These are phyloP conservation scores for Cucurbita argyrosperma DNA, from an alignment of 306 rosid species.

Conservation along the genomic window DNA sequence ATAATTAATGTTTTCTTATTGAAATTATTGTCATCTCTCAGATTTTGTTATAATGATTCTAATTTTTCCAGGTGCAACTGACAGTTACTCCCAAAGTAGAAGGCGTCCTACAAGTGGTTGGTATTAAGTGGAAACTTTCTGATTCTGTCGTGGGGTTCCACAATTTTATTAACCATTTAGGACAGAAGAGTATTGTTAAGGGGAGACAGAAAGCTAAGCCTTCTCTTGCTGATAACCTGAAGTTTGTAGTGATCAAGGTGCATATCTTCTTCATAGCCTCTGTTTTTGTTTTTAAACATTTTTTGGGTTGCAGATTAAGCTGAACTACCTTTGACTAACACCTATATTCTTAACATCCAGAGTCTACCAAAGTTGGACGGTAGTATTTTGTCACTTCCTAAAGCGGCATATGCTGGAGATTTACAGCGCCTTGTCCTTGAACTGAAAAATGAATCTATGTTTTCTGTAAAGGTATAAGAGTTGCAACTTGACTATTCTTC, in stretches of 20 bases:
- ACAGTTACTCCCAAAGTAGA: conserved; percentile 67
- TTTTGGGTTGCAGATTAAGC: conserved; percentile 10
- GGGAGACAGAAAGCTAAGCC: conserved; percentile 38
- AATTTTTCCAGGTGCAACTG: conserved; percentile 60
- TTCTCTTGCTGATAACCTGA: conserved; percentile 38
- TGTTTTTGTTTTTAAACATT: background rate
- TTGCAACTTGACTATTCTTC: conserved; percentile 7
- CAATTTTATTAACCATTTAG: conserved; percentile 43
- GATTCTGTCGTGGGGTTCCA: conserved; percentile 63
- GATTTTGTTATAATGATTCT: background rate
- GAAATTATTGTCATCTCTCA: background rate
- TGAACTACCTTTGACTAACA: background rate
- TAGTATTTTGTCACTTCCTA: conserved; percentile 45
- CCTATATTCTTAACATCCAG: conserved; percentile 28
- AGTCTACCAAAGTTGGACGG: conserved; percentile 84
- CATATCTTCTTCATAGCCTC: conserved; percentile 5
- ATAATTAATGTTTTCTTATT: background rate
- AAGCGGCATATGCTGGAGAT: conserved; percentile 69
- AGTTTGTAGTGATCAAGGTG: conserved; percentile 84
- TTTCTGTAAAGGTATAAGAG: conserved; percentile 54
- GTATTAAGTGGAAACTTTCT: conserved; percentile 80
- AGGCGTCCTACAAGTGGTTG: conserved; percentile 68
- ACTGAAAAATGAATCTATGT: conserved; percentile 65
- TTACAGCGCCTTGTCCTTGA: conserved; percentile 56
- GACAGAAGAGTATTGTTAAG: conserved; percentile 40